Conservation (phyloP, 345 rosid species). For the Firmiana major region DNA sequence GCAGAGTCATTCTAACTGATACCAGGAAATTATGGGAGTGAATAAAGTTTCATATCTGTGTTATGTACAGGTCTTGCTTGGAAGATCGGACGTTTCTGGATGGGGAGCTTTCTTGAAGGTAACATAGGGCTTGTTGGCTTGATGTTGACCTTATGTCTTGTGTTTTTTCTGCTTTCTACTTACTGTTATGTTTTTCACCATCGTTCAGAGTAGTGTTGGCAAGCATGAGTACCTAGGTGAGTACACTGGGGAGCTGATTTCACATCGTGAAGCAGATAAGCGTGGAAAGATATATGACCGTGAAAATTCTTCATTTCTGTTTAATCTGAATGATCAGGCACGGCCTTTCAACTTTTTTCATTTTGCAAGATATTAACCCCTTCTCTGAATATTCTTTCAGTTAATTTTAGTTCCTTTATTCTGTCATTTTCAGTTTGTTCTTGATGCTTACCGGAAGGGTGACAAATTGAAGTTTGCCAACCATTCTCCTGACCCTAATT, state of each 20-base stretch:
- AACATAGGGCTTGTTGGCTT: not conserved
- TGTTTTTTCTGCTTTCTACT: not conserved
- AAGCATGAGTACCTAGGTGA: conserved; percentile 98
- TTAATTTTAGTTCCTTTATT: not conserved
- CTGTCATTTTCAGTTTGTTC: conserved; percentile 73
- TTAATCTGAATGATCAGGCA: conserved; percentile 97
- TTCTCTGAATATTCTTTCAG: not conserved
- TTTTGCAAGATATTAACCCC: not conserved
- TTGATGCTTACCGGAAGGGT: conserved; percentile 97
- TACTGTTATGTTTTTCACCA: not conserved
- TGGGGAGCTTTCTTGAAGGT: conserved; percentile 99
- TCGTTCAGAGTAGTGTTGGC: conserved; percentile 79
- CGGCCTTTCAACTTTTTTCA: conserved; percentile 9
- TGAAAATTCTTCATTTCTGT: conserved; percentile 96
- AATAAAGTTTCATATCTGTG: not conserved
- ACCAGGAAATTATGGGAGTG: not conserved
- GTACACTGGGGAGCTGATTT: conserved; percentile 97
- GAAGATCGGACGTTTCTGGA: conserved; percentile 97
- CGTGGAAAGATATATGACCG: conserved; percentile 99
- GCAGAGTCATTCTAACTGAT: conserved; percentile 4
- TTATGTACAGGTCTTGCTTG: conserved; percentile 83
- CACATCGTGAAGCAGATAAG: conserved; percentile 97
- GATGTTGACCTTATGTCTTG: conserved; percentile 3
- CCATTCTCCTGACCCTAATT: conserved; percentile 96
- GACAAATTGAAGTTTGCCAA: conserved; percentile 96